Evolutionary conservation across 2,329 filamentous ascomycete genomes (phyloP).

Genomic region (Penicillium crustosum): DNA sequence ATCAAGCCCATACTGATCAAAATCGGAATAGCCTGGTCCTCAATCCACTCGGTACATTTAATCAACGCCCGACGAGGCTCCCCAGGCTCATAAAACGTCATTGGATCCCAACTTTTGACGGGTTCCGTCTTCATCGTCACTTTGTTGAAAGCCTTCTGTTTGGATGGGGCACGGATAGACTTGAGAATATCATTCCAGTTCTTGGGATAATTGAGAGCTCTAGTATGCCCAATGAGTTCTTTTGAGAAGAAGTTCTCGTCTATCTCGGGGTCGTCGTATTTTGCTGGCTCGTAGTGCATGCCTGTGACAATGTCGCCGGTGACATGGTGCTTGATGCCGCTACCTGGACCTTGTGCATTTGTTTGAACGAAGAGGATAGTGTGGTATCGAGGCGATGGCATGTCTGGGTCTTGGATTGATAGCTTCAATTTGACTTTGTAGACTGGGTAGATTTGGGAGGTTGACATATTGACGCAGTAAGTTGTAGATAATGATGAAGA

Average conservation of each 20-base stretch:
- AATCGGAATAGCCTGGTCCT: not conserved
- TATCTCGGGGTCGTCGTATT: not conserved
- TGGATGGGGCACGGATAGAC: not conserved
- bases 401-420: conserved; percentile 2
- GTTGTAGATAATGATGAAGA: too few relatives aligned
- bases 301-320: conserved; percentile 4
- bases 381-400: not conserved
- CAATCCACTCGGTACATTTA: conserved; percentile 5
- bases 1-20: not conserved
- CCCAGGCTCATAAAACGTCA: not conserved
- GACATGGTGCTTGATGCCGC: conserved; percentile 7
- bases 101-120: not conserved
- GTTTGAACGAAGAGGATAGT: conserved; percentile 5
- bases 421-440: conserved; percentile 1
- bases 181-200: conserved; percentile 2
- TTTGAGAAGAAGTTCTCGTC: conserved; percentile 4
- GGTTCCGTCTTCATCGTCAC: conserved; percentile 5
- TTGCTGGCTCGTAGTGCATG: not conserved
- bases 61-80: conserved; percentile 3
- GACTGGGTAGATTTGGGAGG: not conserved
- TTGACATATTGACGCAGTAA: not conserved
- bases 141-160: conserved; percentile 2
- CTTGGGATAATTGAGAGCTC: not conserved
- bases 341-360: not conserved
- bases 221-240: conserved; percentile 1